phyloP scores from a whole-genome alignment of 257 asterid species.

The Lycium barbarum region DNA sequence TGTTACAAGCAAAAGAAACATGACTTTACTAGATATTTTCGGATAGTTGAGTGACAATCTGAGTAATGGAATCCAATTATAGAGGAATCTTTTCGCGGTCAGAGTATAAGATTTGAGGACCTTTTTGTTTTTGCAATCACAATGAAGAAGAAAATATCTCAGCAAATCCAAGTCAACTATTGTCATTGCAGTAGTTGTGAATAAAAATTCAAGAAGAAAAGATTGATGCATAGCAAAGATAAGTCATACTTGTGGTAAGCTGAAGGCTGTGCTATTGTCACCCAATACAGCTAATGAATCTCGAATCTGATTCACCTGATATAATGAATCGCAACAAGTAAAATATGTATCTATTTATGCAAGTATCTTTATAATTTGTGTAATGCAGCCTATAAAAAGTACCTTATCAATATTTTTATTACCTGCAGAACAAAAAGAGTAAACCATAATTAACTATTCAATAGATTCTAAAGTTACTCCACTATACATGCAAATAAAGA shows the following conservation, averaged over 20 bases:
- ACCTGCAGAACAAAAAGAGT: constrained; percentile 57
- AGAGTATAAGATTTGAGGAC: background rate
- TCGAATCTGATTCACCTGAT: constrained; percentile 95
- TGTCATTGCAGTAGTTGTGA: constrained; percentile 7
- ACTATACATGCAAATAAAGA: constrained; percentile 21
- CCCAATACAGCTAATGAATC: constrained; percentile 97
- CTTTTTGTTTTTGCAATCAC: background rate
- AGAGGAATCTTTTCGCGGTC: background rate
- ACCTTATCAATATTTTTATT: constrained; percentile 90
- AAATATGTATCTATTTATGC: background rate
- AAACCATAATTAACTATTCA: constrained; percentile 35
- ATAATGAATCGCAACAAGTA: background rate
- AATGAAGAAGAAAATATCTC: background rate
- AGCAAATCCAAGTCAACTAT: background rate
- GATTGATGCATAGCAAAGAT: background rate
- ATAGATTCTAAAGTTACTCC: background rate
- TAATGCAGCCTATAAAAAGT: background rate
- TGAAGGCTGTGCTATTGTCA: constrained; percentile 91
- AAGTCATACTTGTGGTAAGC: constrained; percentile 86
- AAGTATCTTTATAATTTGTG: constrained; percentile 13
- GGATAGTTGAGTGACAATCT: no score
- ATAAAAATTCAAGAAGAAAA: background rate
- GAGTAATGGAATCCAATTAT: background rate
- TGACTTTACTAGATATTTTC: no score
- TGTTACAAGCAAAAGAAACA: no score